Evolutionary conservation across 2,329 filamentous ascomycete species (phyloP).

Genomic region (Alternaria metachromatica): DNA sequence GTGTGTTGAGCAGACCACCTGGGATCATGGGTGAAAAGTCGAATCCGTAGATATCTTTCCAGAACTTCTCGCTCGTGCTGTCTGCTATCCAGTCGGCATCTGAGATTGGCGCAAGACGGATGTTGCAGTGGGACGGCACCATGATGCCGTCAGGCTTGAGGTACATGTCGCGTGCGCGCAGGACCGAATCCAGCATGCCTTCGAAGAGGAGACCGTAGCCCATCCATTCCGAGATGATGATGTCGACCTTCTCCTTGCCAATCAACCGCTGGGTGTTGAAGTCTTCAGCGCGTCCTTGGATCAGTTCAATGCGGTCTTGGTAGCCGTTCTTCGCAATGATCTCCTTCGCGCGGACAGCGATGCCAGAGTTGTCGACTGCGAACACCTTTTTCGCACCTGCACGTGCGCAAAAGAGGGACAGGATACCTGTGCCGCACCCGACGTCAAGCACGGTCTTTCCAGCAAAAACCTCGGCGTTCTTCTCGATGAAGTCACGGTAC

Average conservation of each 20-base stretch:
- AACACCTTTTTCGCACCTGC: constrained; percentile 87
- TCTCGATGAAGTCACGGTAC: constrained; percentile 94
- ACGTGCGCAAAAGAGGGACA: constrained; percentile 93
- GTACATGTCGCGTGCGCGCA: constrained; percentile 87
- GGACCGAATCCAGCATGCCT: constrained; percentile 92
- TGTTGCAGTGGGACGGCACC: constrained; percentile 82
- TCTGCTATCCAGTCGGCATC: constrained; percentile 80
- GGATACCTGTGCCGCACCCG: constrained; percentile 80
- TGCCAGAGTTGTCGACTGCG: constrained; percentile 90
- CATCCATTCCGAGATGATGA: constrained; percentile 99
- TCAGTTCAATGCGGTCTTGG: constrained; percentile 74
- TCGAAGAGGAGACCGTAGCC: constrained; percentile 93
- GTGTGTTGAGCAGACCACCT: constrained; percentile 76
- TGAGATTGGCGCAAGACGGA: constrained; percentile 81
- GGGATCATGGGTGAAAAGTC: constrained; percentile 91
- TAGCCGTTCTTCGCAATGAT: constrained; percentile 85
- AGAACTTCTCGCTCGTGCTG: constrained; percentile 73
- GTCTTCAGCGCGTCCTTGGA: constrained; percentile 88
- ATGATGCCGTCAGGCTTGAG: constrained; percentile 80
- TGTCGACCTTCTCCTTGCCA: constrained; percentile 71
- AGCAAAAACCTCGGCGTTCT: constrained; percentile 84
- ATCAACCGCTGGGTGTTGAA: constrained; percentile 67
- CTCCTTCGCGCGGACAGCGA: constrained; percentile 84
- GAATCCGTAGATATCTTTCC: constrained; percentile 93
- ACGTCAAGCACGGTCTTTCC: constrained; percentile 90